phyloP scores from a whole-genome alignment of 495 filamentous ascomycete genomes.

The Chaetomidium leptoderma region DNA sequence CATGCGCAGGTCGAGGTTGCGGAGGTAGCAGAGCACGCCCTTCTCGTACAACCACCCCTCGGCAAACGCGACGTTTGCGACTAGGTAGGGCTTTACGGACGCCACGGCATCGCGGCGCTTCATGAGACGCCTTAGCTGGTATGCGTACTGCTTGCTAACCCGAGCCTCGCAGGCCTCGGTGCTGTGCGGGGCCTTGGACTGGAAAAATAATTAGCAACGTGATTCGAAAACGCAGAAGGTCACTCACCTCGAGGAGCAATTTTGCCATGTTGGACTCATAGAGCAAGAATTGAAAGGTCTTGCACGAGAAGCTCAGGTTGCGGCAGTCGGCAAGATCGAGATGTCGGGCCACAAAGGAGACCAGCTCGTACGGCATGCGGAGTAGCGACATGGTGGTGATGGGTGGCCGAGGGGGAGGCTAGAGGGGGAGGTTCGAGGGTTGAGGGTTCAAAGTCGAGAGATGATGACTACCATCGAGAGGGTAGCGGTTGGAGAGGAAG shows the following conservation, averaged over 20 bases:
- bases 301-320: conserved; percentile 49
- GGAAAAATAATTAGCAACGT: conserved; percentile 17
- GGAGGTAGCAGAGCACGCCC: conserved; percentile 60
- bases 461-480: neutral
- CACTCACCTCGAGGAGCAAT: conserved; percentile 56
- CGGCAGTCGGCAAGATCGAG: conserved; percentile 51
- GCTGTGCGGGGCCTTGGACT: conserved; percentile 55
- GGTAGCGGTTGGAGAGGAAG: neutral
- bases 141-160: conserved; percentile 46
- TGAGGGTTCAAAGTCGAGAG: neutral
- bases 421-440: neutral
- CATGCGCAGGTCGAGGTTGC: conserved; percentile 55
- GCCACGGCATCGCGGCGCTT: conserved; percentile 60
- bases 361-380: conserved; percentile 58
- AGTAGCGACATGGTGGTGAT: conserved; percentile 30
- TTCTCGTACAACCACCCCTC: conserved; percentile 59
- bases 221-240: neutral
- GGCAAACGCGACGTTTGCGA: conserved; percentile 55
- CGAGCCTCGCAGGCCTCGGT: conserved; percentile 55
- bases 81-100: conserved; percentile 58
- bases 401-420: conserved; percentile 4
- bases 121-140: conserved; percentile 55
- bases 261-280: conserved; percentile 60
- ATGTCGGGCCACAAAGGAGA: conserved; percentile 55
- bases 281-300: conserved; percentile 49